Percentiles rank a stretch among this genome's conserved stretches.
Evolutionary conservation across 2,329 filamentous ascomycete species (phyloP).

Genomic region (Zarea fungicola): DNA sequence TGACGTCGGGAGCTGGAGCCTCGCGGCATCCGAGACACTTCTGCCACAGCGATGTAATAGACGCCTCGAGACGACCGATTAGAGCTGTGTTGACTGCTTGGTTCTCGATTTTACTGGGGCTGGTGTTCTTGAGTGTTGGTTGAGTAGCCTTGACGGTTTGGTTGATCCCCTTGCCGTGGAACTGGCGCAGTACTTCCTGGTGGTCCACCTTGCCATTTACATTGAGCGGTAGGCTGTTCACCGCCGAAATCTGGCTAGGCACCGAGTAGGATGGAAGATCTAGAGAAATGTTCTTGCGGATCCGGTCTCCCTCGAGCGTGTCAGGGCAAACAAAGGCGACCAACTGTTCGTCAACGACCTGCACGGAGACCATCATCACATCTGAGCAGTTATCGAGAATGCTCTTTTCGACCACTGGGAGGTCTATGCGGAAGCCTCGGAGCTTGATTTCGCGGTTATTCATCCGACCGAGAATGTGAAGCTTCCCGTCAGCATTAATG

Average conservation of each 20-base stretch:
- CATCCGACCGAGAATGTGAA: slow-evolving; percentile 8
- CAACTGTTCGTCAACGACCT: neutral
- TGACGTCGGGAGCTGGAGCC: neutral
- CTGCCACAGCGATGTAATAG: neutral
- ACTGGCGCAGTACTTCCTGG: neutral
- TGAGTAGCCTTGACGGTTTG: neutral
- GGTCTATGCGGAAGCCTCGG: slow-evolving; percentile 4
- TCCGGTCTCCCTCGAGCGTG: neutral
- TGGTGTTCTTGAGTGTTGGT: too few relatives aligned
- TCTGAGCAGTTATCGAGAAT: neutral
- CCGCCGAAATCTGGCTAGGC: neutral
- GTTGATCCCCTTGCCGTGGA: neutral
- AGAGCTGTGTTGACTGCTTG: neutral
- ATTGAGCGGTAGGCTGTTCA: slow-evolving; percentile 11
- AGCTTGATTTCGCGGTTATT: slow-evolving; percentile 9
- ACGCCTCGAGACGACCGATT: neutral
- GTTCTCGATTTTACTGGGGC: neutral
- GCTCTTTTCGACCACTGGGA: slow-evolving; percentile 10
- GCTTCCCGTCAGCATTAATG: neutral
- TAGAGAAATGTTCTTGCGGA: slow-evolving; percentile 1
- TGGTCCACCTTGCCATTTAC: slow-evolving; percentile 15
- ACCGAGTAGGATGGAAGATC: slow-evolving; percentile 14
- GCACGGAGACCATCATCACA: neutral
- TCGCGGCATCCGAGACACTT: neutral
- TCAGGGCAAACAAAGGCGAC: neutral